Evolutionary conservation across 148 eudicot species (phyloP).

Genomic region (Rhododendron ferrugineum): DNA sequence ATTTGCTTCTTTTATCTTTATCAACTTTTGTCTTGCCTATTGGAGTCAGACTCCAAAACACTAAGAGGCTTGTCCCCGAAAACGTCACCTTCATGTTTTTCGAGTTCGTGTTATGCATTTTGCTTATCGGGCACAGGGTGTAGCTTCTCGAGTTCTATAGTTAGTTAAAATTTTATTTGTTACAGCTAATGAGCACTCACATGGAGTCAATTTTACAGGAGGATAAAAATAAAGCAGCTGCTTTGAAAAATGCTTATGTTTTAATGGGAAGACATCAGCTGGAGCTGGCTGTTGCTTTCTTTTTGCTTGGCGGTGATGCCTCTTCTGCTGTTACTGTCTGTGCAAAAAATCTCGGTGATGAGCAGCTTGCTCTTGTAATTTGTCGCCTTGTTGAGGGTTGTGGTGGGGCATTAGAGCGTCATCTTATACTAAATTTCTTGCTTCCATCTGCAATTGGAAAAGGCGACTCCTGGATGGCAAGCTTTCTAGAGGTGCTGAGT

Average conservation of each 20-base stretch:
- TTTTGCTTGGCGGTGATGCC: constrained; percentile 95
- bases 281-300: constrained; percentile 92
- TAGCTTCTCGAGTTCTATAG: background rate
- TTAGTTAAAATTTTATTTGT: background rate
- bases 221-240: constrained; percentile 93
- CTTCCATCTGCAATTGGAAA: constrained; percentile 84
- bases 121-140: background rate
- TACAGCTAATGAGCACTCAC: background rate
- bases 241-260: constrained; percentile 95
- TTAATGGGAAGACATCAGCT: constrained; percentile 93
- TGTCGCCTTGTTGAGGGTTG: constrained; percentile 89
- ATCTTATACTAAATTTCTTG: constrained; percentile 62
- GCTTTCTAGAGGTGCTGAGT: constrained; percentile 65
- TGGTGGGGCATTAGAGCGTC: constrained; percentile 64
- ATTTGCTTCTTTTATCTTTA: background rate
- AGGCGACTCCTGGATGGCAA: constrained; percentile 81
- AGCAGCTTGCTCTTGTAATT: constrained; percentile 93
- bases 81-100: background rate
- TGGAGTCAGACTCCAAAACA: background rate
- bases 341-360: constrained; percentile 94
- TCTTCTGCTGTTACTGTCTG: constrained; percentile 81
- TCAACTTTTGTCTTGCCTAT: background rate
- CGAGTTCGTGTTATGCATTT: background rate
- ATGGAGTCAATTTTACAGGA: constrained; percentile 42
- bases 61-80: background rate